These are phyloP conservation scores for Rhodotorula sp. DNA, from an alignment of 1,284 basidiomycete genomes.

Conservation along the genomic window DNA sequence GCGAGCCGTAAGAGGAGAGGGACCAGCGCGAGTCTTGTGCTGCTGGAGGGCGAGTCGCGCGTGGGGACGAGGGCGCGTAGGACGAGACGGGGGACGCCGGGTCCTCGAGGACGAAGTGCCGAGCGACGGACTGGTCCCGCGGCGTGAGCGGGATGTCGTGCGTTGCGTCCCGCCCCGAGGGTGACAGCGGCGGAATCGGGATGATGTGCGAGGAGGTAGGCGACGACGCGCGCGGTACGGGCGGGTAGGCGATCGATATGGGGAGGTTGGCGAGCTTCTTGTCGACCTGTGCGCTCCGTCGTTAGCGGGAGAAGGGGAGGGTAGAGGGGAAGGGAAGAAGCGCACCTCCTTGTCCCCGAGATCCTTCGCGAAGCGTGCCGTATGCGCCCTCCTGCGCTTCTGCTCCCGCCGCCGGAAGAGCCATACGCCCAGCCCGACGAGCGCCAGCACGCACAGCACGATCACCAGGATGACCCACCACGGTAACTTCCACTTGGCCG, in stretches of 20 bases:
- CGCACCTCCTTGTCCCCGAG: constrained; percentile 33
- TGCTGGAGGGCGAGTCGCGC: no score
- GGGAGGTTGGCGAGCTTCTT: constrained; percentile 31
- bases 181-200: neutral
- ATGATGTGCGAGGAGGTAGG: neutral
- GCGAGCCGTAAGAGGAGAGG: constrained; percentile 12
- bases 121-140: neutral
- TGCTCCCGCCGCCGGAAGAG: constrained; percentile 32
- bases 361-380: constrained; percentile 23
- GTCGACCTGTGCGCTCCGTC: constrained; percentile 12
- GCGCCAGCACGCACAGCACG: constrained; percentile 2
- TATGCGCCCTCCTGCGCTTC: constrained; percentile 27
- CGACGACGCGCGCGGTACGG: constrained; percentile 14
- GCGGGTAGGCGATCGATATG: constrained; percentile 28
- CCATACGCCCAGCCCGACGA: constrained; percentile 8
- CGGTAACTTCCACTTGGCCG: constrained; percentile 8
- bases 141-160: constrained; percentile 8
- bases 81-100: constrained; percentile 22
- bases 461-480: constrained; percentile 39
- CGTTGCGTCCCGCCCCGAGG: neutral
- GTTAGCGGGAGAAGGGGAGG: neutral
- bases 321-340: neutral
- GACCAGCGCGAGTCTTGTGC: constrained; percentile 1
- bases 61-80: neutral
- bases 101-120: constrained; percentile 31